Conservation (phyloP, 2,329 filamentous ascomycete species). For the Neocatenulostroma microsporum region DNA sequence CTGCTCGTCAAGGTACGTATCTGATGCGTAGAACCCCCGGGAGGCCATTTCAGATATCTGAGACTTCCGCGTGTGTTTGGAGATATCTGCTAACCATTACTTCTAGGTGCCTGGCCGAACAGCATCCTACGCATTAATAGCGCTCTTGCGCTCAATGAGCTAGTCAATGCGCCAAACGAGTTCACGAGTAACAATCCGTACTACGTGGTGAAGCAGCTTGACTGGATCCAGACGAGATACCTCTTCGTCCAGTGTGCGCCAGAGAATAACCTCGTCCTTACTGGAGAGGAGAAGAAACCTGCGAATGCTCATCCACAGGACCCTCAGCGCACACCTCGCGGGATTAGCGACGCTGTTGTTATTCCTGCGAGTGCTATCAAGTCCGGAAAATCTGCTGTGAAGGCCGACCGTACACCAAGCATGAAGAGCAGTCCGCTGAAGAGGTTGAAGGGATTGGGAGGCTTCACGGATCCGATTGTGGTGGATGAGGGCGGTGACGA, state of each 20-base stretch:
- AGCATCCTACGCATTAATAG: conserved; percentile 53
- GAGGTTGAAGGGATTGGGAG: conserved; percentile 21
- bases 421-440: conserved; percentile 13
- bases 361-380: conserved; percentile 49
- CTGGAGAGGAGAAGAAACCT: conserved; percentile 16
- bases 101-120: conserved; percentile 65
- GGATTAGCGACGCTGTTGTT: conserved; percentile 33
- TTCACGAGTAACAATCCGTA: conserved; percentile 53
- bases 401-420: conserved; percentile 9
- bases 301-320: conserved; percentile 32
- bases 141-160: conserved; percentile 72
- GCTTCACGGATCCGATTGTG: conserved; percentile 31
- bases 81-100: too few relatives aligned
- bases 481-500: conserved; percentile 33
- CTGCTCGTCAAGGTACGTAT: too few relatives aligned
- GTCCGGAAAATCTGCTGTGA: conserved; percentile 32
- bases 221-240: conserved; percentile 89
- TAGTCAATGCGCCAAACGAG: conserved; percentile 63
- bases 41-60: not conserved
- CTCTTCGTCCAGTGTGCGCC: conserved; percentile 53
- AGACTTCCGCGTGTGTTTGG: too few relatives aligned
- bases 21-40: too few relatives aligned
- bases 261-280: conserved; percentile 11
- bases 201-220: conserved; percentile 64
- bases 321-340: conserved; percentile 34